Evolutionary conservation across 768 basidiomycete species (phyloP).

Genomic region (Aureoboletus auriporus): DNA sequence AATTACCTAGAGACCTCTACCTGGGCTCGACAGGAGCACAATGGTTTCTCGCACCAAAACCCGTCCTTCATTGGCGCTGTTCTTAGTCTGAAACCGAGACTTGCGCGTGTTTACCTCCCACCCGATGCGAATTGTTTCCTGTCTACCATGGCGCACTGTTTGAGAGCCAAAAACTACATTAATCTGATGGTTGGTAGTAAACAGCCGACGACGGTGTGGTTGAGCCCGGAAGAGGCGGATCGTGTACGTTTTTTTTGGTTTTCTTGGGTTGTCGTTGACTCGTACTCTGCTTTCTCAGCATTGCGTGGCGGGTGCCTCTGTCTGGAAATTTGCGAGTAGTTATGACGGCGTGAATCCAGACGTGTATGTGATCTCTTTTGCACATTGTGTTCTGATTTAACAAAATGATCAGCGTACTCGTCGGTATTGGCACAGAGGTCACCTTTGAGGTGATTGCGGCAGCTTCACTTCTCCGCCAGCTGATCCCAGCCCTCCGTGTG

Average conservation of each 20-base stretch:
- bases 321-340: constrained; percentile 81
- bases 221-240: constrained; percentile 72
- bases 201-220: constrained; percentile 76
- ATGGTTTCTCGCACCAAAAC: constrained; percentile 88
- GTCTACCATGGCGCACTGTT: constrained; percentile 78
- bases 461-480: constrained; percentile 69
- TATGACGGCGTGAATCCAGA: constrained; percentile 71
- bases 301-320: constrained; percentile 81
- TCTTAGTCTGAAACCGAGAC: constrained; percentile 67
- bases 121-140: constrained; percentile 90
- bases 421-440: constrained; percentile 84
- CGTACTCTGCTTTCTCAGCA: constrained; percentile 38
- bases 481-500: constrained; percentile 68
- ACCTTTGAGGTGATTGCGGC: constrained; percentile 90
- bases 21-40: constrained; percentile 82
- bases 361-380: constrained; percentile 40
- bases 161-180: constrained; percentile 80
- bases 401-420: constrained; percentile 52
- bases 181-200: constrained; percentile 90
- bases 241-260: constrained; percentile 34
- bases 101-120: constrained; percentile 78
- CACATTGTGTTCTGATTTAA: too few relatives aligned
- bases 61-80: constrained; percentile 84
- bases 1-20: constrained; percentile 90
- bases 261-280: background rate